Evolutionary conservation across 2,329 filamentous ascomycete genomes (phyloP).

Genomic region (Apiospora malaysiana): DNA sequence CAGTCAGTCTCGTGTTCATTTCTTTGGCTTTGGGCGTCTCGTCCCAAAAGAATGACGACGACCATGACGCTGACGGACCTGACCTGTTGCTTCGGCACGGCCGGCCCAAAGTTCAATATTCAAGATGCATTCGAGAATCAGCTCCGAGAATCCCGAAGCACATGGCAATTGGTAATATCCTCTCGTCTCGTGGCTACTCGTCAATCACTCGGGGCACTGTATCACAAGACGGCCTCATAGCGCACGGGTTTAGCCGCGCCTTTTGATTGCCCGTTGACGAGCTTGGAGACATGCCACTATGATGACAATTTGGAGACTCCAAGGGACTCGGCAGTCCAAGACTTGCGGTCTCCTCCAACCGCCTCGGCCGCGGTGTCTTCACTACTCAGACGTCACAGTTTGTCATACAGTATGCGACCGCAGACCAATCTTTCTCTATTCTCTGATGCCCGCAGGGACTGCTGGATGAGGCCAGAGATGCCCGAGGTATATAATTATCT

Average conservation of each 20-base stretch:
- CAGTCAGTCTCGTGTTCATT: not conserved
- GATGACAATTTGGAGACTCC: not conserved
- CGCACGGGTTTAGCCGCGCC: conserved; percentile 10
- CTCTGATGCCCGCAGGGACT: not conserved
- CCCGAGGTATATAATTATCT: not conserved
- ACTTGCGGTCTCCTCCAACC: not conserved
- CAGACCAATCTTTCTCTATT: not conserved
- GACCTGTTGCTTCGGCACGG: not conserved
- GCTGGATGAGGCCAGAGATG: not conserved
- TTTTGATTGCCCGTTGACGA: not conserved
- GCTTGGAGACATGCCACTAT: not conserved
- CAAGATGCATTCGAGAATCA: not conserved
- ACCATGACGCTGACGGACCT: not conserved
- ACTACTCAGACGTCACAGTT: not conserved
- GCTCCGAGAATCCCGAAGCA: not conserved
- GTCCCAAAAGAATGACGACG: not conserved
- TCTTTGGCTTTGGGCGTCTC: not conserved
- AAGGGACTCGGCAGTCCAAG: not conserved
- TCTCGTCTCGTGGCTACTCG: not conserved
- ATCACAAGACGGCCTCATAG: conserved; percentile 7
- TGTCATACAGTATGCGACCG: not conserved
- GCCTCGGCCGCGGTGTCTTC: not conserved
- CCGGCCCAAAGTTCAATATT: not conserved
- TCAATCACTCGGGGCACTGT: conserved; percentile 13
- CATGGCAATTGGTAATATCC: not conserved